Evolutionary conservation across 225 moss, liverwort and hornwort species (phyloP), one percentile per base, ranked within the genome.

Genomic region (Polytrichum formosum): DNA sequence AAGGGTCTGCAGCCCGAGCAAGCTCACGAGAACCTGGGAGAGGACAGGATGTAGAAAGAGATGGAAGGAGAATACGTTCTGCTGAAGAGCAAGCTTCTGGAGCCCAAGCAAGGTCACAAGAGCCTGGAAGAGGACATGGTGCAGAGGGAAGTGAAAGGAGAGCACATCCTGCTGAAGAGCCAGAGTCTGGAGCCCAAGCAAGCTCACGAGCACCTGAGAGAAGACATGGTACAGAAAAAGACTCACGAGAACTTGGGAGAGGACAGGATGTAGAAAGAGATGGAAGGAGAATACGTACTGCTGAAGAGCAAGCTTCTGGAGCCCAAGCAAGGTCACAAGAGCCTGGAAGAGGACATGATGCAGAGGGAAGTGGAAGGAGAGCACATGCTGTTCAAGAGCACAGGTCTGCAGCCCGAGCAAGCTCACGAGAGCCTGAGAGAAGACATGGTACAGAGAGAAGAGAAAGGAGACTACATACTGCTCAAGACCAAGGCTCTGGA

Each of bases 401-500:
- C 6, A 31, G 59, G 21, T 59, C 59, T 59, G 21, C 21, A 23
- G 59, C 29, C 6, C 18, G 0, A 46, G 13, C 10, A 13, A 46
- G 46, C 46, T 46, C 46, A 46, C 10, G 13, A 46, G 46, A 46
- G 13, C 46, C 13, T 46, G 46, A 46, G 46, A 13, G 35, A 85
- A 74, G 63, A 70, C 80, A 26, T 75, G 77, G 17, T 75, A 70
- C 21, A 28, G 69, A 72, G 25, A 72, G 60, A 20, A 55, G 67
- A 27, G 70, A 28, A 65, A 75, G 79, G 77, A 75, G 80, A 63
- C 26, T 70, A 46, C 82, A 82, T 66, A 7, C 72, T 30, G 77
- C 74, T 23, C 69, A 65, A 18, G 56, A 67, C 53, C 46, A 55
- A 67, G 66, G 31, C 70, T 80, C 70, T 33, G 30, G 72, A 74